phyloP scores from a whole-genome alignment of 2,329 filamentous ascomycete genomes.

The Pseudogymnoascus sp. region DNA sequence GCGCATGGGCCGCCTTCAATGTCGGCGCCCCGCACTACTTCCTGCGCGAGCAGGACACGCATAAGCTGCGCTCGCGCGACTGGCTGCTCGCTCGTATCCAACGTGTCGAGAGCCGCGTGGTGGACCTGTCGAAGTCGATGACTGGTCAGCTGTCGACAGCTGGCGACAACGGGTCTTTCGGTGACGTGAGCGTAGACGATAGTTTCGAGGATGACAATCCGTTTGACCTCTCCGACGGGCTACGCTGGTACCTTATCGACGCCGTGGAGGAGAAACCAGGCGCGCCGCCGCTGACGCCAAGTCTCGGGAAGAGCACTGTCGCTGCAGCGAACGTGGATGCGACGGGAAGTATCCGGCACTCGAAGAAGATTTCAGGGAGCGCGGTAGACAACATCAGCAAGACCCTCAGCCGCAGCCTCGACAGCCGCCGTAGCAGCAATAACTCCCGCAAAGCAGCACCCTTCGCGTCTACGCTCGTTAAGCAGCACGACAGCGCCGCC shows the following conservation, averaged over 20 bases:
- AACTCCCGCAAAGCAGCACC: constrained; percentile 69
- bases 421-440: constrained; percentile 82
- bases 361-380: constrained; percentile 32
- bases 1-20: constrained; percentile 97
- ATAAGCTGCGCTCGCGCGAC: constrained; percentile 75
- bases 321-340: constrained; percentile 82
- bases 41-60: constrained; percentile 81
- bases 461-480: neutral
- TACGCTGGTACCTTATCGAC: constrained; percentile 94
- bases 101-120: constrained; percentile 84
- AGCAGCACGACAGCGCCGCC: constrained; percentile 17
- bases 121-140: constrained; percentile 78
- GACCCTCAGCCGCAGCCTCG: constrained; percentile 76
- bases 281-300: constrained; percentile 84
- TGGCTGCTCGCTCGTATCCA: constrained; percentile 95
- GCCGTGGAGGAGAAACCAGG: constrained; percentile 86
- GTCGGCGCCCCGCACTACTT: constrained; percentile 97
- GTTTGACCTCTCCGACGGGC: constrained; percentile 87
- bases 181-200: constrained; percentile 42
- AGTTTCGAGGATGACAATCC: constrained; percentile 85
- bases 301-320: constrained; percentile 84
- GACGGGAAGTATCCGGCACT: constrained; percentile 58
- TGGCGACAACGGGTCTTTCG: constrained; percentile 35
- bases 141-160: constrained; percentile 20
- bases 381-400: constrained; percentile 67